phyloP scores from a whole-genome alignment of 352 stramenopile genomes.

The Pythium aphanidermatum region DNA sequence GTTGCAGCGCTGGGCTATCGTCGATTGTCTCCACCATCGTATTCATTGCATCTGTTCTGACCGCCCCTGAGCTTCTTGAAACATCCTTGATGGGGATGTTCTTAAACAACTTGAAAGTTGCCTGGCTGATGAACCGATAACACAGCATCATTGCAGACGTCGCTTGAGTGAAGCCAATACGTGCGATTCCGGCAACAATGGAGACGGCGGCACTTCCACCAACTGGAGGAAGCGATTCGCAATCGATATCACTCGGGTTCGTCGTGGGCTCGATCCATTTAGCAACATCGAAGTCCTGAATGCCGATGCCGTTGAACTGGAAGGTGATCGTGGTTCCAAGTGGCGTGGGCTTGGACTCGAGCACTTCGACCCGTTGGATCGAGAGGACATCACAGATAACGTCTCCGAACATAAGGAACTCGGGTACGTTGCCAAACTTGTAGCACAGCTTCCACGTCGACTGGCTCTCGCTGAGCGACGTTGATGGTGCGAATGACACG shows the following conservation, averaged over 20 bases:
- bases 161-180: slow-evolving; percentile 39
- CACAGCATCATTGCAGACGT: slow-evolving; percentile 38
- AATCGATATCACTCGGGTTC: slow-evolving; percentile 30
- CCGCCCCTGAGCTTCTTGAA: slow-evolving; percentile 9
- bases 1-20: slow-evolving; percentile 23
- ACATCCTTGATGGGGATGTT: slow-evolving; percentile 32
- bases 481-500: slow-evolving; percentile 33
- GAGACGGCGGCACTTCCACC: slow-evolving; percentile 28
- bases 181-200: slow-evolving; percentile 33
- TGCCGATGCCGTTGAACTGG: slow-evolving; percentile 43
- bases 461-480: slow-evolving; percentile 11
- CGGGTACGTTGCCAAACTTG: slow-evolving; percentile 43
- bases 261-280: slow-evolving; percentile 42
- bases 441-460: slow-evolving; percentile 70
- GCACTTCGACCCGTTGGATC: slow-evolving; percentile 34
- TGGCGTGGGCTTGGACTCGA: slow-evolving; percentile 24
- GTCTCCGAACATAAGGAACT: slow-evolving; percentile 56
- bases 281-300: slow-evolving; percentile 51
- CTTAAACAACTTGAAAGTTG: slow-evolving; percentile 41
- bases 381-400: slow-evolving; percentile 52
- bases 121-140: slow-evolving; percentile 49
- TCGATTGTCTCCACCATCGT: no score
- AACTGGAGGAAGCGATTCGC: slow-evolving; percentile 28
- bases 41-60: no score
- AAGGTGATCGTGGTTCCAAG: slow-evolving; percentile 45